Evolutionary conservation across 805 yeast species (phyloP), one percentile per base, ranked within the genome.

Genomic region (Suhomyces pyralidae): DNA sequence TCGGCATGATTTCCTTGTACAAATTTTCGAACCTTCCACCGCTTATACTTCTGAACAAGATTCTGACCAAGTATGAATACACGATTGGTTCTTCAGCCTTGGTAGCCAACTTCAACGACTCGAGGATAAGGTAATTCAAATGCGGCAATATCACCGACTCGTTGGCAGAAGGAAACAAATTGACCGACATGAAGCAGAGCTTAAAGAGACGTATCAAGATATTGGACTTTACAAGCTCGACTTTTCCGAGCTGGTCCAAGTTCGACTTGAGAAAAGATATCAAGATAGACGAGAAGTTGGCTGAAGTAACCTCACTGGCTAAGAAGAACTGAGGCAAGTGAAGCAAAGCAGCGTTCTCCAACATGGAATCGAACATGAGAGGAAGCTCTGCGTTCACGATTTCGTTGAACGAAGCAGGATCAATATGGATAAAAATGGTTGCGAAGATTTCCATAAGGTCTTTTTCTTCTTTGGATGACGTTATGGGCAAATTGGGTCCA

Each of bases 381-480:
- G 85, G 88, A 52, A 93, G 76, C 67, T 94, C 97, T 2, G 85
- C 78, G 56, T 84, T 90, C 8, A 91, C 85, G 56, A 94, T 86
- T 69, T 94, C 99, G 66, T 90, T 92, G 69, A 96, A 96, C 0
- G 97, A 88, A 0, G 98, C 91, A 19, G 96, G 92, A 64, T 96
- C 99, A 51, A 96, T 81, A 64, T 90, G 96, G 59, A 91, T 89
- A 69, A 90, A 94, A 61, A 94, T 89, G 1, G 96, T 87, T 0
- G 97, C 97, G 65, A 94, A 83, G 3, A 91, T 86, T 64, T 96
- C 99, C 97, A 94, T 91, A 53, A 92, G 74, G 61, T 94, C 99
- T 60, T 92, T 90, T 53, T 92, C 97, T 63, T 93, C 98, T 60
- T 90, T 91, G 0, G 96, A 84, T 0, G 96, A 88, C 1, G 92